These are phyloP conservation scores for Bruguiera gymnorhiza DNA, from an alignment of 345 rosid species.

Conservation along the genomic window DNA sequence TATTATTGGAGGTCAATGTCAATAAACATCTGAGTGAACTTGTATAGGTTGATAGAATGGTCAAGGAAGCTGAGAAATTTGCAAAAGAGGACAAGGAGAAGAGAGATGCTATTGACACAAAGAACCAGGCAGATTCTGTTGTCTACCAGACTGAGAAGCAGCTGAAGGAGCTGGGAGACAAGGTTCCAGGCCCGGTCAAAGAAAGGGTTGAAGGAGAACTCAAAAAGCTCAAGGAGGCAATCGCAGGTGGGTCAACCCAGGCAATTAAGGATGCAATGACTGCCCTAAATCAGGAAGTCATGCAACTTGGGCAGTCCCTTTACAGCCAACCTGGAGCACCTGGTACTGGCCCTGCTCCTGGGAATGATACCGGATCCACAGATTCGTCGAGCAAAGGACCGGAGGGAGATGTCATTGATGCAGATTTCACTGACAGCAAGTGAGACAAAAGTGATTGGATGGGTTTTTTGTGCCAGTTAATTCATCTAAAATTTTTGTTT, in stretches of 20 bases:
- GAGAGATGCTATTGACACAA: slow-evolving; percentile 95
- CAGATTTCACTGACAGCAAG: slow-evolving; percentile 90
- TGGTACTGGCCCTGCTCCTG: slow-evolving; percentile 55
- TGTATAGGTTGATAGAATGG: slow-evolving; percentile 80
- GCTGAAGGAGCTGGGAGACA: slow-evolving; percentile 85
- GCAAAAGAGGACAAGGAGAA: slow-evolving; percentile 90
- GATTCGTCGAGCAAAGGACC: slow-evolving; percentile 58
- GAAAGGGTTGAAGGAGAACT: slow-evolving; percentile 89
- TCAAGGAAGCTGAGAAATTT: slow-evolving; percentile 80
- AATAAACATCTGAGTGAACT: neutral
- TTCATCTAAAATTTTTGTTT: too few relatives aligned
- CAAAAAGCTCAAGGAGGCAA: slow-evolving; percentile 74
- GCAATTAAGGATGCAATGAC: slow-evolving; percentile 77
- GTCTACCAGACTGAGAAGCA: slow-evolving; percentile 97
- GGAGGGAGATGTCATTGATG: slow-evolving; percentile 88
- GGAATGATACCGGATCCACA: slow-evolving; percentile 51
- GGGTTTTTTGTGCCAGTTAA: neutral
- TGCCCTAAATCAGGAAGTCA: slow-evolving; percentile 86
- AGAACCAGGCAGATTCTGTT: slow-evolving; percentile 91
- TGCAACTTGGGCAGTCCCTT: slow-evolving; percentile 89
- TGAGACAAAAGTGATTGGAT: slow-evolving; percentile 28
- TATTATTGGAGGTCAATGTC: neutral
- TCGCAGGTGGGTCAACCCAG: slow-evolving; percentile 69
- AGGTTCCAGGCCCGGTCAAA: slow-evolving; percentile 78
- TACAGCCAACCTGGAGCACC: slow-evolving; percentile 84